Conservation (phyloP, 202 grass and related monocot genomes). For the Digitaria exilis region DNA sequence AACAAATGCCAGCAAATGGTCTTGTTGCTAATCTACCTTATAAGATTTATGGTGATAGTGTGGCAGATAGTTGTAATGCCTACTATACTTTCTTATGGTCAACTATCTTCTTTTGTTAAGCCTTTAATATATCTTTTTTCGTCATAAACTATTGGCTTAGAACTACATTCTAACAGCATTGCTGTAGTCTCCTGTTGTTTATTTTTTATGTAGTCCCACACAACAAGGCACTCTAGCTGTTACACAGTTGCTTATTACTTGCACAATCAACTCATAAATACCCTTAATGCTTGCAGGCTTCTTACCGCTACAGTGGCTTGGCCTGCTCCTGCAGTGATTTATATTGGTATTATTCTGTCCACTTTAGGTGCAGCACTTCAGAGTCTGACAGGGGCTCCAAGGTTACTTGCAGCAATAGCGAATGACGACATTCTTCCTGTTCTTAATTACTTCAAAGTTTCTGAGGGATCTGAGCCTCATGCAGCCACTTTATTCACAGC, state of each 20-base stretch:
- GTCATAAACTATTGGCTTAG: constrained; percentile 8
- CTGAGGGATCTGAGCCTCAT: constrained; percentile 86
- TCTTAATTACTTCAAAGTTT: constrained; percentile 93
- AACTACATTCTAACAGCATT: constrained; percentile 8
- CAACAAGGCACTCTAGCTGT: not conserved
- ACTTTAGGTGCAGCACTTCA: constrained; percentile 98
- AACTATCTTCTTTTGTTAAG: constrained; percentile 13
- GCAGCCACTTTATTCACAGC: constrained; percentile 88
- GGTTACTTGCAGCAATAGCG: constrained; percentile 92
- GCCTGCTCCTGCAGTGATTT: constrained; percentile 91
- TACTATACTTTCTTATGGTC: not conserved
- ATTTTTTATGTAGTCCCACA: constrained; percentile 21
- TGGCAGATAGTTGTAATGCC: not conserved
- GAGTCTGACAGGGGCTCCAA: constrained; percentile 93
- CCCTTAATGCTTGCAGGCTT: constrained; percentile 58
- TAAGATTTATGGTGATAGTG: not conserved
- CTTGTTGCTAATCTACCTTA: constrained; percentile 7
- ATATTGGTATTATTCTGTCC: constrained; percentile 93
- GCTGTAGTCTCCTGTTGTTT: not conserved
- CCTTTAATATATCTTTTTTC: constrained; percentile 18
- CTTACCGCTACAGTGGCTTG: constrained; percentile 95
- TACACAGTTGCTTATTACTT: constrained; percentile 20
- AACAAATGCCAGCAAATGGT: not conserved
- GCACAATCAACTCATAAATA: constrained; percentile 29
- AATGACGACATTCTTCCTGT: constrained; percentile 98